phyloP scores from a whole-genome alignment of 768 basidiomycete species.

The Sporobolomyces phaffii region DNA sequence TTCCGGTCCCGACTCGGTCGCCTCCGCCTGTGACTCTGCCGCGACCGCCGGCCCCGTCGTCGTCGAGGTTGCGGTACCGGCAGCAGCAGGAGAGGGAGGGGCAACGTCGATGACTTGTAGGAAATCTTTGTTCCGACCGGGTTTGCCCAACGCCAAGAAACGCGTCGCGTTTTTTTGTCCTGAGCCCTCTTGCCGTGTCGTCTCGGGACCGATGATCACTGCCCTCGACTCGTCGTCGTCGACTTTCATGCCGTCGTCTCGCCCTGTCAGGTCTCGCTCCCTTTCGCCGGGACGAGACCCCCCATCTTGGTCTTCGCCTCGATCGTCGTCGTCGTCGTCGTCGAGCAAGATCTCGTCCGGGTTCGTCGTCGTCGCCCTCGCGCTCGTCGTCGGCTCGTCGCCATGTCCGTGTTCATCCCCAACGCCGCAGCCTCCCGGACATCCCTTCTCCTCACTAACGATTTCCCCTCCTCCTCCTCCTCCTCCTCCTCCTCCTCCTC shows the following conservation, averaged over 20 bases:
- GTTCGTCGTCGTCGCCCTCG: constrained; percentile 10
- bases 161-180: too few relatives aligned
- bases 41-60: too few relatives aligned
- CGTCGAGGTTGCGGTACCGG: too few relatives aligned
- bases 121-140: constrained; percentile 64
- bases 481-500: constrained; percentile 25
- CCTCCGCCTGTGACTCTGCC: constrained; percentile 13
- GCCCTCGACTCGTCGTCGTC: constrained; percentile 23
- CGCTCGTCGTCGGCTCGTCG: background rate
- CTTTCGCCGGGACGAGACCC: background rate
- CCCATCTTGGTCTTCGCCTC: constrained; percentile 12
- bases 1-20: background rate
- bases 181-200: too few relatives aligned
- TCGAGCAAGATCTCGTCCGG: constrained; percentile 56
- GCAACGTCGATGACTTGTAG: constrained; percentile 73
- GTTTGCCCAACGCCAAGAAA: constrained; percentile 89
- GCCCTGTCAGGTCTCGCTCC: background rate
- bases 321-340: constrained; percentile 44
- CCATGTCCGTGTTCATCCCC: background rate
- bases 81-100: constrained; percentile 26
- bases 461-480: background rate
- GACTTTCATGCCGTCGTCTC: background rate
- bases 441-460: constrained; percentile 33
- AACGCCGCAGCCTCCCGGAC: background rate
- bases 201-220: too few relatives aligned